A percentile compares a stretch with the other conserved stretches of the same genome.
phyloP scores from a whole-genome alignment of 192 early-diverging fungal genomes.

The Chytriomyces hyalinus region DNA sequence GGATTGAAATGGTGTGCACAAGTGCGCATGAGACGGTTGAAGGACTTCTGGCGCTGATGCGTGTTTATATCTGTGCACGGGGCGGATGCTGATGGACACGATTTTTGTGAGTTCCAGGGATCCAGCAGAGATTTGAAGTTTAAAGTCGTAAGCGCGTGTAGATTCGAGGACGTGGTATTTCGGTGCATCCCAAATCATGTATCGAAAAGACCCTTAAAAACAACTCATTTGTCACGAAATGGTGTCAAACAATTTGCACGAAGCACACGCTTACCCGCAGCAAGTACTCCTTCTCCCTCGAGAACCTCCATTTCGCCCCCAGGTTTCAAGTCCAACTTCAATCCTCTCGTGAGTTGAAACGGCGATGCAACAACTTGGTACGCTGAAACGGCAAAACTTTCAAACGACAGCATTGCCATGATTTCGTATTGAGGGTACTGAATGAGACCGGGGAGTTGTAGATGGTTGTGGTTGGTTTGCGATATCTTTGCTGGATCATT shows the following conservation, averaged over 20 bases:
- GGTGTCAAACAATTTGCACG: background rate
- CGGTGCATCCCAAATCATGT: conserved; percentile 27
- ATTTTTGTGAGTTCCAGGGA: conserved; percentile 15
- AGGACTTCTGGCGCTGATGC: conserved; percentile 10
- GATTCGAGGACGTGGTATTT: conserved; percentile 18
- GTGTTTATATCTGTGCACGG: conserved; percentile 21
- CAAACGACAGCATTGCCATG: conserved; percentile 35
- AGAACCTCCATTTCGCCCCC: background rate
- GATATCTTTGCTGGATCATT: background rate
- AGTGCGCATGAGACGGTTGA: background rate
- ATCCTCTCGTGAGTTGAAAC: background rate
- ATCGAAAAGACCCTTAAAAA: conserved; percentile 18
- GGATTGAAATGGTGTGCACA: conserved; percentile 25
- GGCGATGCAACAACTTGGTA: conserved; percentile 24
- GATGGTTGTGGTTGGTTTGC: no score
- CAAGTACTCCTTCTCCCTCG: conserved; percentile 18
- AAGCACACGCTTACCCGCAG: conserved; percentile 5
- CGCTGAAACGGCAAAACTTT: conserved; percentile 25
- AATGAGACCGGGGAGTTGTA: conserved; percentile 1
- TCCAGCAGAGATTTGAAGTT: conserved; percentile 2
- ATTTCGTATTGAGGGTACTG: conserved; percentile 26
- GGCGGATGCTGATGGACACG: conserved; percentile 2
- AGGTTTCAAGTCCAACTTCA: background rate
- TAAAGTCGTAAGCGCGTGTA: conserved; percentile 6
- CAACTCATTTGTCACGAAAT: background rate